Evolutionary conservation across 208 protist species (phyloP), one percentile per base, ranked within the genome.

Genomic region (Angomonas deanei): DNA sequence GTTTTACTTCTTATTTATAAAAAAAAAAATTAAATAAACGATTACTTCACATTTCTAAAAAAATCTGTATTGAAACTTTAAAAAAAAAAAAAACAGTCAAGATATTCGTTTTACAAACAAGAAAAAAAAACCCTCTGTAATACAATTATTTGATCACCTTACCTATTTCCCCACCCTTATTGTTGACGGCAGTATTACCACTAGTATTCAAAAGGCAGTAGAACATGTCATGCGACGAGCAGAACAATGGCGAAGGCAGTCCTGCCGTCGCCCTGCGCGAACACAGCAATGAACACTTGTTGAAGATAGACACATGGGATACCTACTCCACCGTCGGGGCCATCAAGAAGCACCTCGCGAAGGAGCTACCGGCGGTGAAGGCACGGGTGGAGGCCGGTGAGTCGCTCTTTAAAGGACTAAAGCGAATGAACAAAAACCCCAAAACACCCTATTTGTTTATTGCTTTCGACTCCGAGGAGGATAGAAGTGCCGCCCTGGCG

Each of bases 301-400:
- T 96, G 13, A 96, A 96, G 69, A 88, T 94, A 3, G 80, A 96
- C 73, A 93, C 86, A 3, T 73, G 86, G 61, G 88, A 96, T 61
- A 75, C 61, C 15, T 94, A 91, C 70, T 86, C 82, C 32, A 96
- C 91, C 23, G 77, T 80, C 4, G 64, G 70, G 1, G 67, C 79
- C 5, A 70, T 96, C 47, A 89, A 87, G 60, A 91, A 89, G 66
- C 58, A 77, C 30, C 93, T 94, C 30, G 66, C 66, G 13, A 93
- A 92, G 46, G 61, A 83, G 4, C 53, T 91, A 3, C 74, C 74
- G 32, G 48, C 49, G 3, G 42, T 50, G 59, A 60, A 64, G 32
- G 23, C 34, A 49, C 15, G 6, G 31, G 24, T 17, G 13, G 48
- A 59, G 21, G 21, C 15, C 11, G 57, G 11, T 21, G 30, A 76